A percentile compares a stretch with the other conserved stretches of the same genome.
Evolutionary conservation across 2,329 filamentous ascomycete species (phyloP).

Genomic region (Alternaria sp.): DNA sequence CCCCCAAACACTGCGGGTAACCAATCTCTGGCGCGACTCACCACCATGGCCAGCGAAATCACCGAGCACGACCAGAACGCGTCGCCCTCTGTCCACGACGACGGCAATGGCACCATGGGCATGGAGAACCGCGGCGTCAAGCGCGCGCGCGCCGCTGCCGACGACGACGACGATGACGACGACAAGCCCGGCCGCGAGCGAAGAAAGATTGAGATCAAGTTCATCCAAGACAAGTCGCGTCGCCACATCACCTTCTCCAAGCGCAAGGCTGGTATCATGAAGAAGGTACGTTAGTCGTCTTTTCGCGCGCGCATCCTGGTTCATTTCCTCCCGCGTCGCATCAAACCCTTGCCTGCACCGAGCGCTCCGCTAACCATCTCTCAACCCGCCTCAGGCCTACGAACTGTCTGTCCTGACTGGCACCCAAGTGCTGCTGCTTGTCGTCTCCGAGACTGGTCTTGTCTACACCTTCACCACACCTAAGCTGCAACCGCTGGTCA

Average conservation of each 20-base stretch:
- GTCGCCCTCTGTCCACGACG: slow-evolving; percentile 61
- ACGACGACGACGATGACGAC: slow-evolving; percentile 97
- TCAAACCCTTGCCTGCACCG: slow-evolving; percentile 36
- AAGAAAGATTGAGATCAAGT: slow-evolving; percentile 99
- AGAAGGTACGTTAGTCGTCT: slow-evolving; percentile 81
- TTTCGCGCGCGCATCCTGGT: not conserved
- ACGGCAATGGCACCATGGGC: slow-evolving; percentile 60
- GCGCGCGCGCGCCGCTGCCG: slow-evolving; percentile 80
- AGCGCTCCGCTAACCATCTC: slow-evolving; percentile 35
- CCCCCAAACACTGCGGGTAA: slow-evolving; percentile 47
- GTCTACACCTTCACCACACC: slow-evolving; percentile 99
- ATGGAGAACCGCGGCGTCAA: slow-evolving; percentile 81
- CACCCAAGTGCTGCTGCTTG: slow-evolving; percentile 94
- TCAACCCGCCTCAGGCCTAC: slow-evolving; percentile 73
- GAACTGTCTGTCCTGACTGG: slow-evolving; percentile 97
- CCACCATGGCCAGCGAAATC: slow-evolving; percentile 58
- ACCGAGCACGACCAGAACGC: slow-evolving; percentile 62
- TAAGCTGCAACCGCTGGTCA: slow-evolving; percentile 96
- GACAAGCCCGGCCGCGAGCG: slow-evolving; percentile 98
- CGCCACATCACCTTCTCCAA: slow-evolving; percentile 99
- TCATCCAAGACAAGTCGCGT: slow-evolving; percentile 99
- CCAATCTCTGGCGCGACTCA: slow-evolving; percentile 35
- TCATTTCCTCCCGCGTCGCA: slow-evolving; percentile 39
- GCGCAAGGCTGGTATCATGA: slow-evolving; percentile 99
- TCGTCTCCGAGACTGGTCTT: slow-evolving; percentile 95